phyloP scores from a whole-genome alignment of 2,329 filamentous ascomycete species.

The Apiospora saccharicola region DNA sequence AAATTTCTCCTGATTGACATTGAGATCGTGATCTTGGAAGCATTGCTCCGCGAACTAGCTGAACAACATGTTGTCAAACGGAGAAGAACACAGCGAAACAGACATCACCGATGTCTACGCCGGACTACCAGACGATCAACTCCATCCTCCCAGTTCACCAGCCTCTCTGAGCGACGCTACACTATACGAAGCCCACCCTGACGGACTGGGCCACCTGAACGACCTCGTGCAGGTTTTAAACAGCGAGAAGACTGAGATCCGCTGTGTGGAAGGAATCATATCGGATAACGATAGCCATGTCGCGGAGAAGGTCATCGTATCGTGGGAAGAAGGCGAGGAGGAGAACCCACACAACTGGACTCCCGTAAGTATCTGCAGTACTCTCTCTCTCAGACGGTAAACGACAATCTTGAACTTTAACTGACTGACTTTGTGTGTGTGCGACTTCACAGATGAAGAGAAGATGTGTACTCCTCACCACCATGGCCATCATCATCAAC shows the following conservation, averaged over 20 bases:
- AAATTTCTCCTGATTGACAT: too few relatives aligned
- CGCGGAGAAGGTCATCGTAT: conserved; percentile 46
- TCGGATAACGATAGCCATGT: conserved; percentile 36
- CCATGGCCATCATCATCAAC: conserved; percentile 69
- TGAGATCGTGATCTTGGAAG: not conserved
- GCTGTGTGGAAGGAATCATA: conserved; percentile 50
- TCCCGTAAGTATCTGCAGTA: conserved; percentile 41
- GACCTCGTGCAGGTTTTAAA: conserved; percentile 36
- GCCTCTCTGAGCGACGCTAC: not conserved
- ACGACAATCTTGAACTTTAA: too few relatives aligned
- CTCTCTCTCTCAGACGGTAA: conserved; percentile 22
- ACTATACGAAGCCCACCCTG: not conserved
- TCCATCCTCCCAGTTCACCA: not conserved
- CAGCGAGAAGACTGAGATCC: conserved; percentile 49
- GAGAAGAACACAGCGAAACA: not conserved
- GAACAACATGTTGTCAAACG: not conserved
- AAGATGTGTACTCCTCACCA: conserved; percentile 54
- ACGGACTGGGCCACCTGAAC: not conserved
- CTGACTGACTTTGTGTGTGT: conserved; percentile 43
- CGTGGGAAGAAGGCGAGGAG: conserved; percentile 56
- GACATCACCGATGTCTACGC: not conserved
- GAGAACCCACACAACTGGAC: conserved; percentile 63
- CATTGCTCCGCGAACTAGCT: not conserved
- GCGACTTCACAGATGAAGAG: conserved; percentile 55
- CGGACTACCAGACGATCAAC: not conserved